Percentiles rank a stretch among this genome's conserved stretches.
phyloP scores from a whole-genome alignment of 169 alveolate genomes.

The Amoebophrya sp. region DNA sequence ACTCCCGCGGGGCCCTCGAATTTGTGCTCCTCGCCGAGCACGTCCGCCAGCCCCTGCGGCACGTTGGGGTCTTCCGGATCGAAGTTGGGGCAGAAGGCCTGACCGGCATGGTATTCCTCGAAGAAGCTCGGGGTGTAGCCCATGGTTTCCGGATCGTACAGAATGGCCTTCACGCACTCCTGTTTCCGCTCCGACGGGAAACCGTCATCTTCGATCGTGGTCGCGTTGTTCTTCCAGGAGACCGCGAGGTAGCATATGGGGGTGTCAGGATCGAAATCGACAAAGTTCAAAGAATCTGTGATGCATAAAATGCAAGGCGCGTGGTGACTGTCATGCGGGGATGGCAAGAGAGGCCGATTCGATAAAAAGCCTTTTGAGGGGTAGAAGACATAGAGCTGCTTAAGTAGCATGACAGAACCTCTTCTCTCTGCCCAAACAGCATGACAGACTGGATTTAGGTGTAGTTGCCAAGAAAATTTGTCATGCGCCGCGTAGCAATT shows the following conservation, averaged over 20 bases:
- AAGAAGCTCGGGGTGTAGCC: background rate
- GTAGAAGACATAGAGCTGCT: too few species aligned
- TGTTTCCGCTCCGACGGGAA: background rate
- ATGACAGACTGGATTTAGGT: too few species aligned
- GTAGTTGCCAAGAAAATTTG: too few species aligned
- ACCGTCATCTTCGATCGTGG: background rate
- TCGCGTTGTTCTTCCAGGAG: background rate
- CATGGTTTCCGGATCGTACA: background rate
- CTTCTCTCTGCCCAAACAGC: too few species aligned
- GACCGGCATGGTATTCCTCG: background rate
- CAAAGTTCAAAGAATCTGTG: too few species aligned
- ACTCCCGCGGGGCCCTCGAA: background rate
- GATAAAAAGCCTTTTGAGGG: too few species aligned
- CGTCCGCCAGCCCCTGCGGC: background rate
- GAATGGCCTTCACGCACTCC: background rate
- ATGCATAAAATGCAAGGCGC: too few species aligned
- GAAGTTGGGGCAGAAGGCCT: background rate
- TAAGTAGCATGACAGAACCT: too few species aligned
- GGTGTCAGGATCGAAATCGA: too few species aligned
- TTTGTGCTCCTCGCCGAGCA: background rate
- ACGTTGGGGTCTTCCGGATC: background rate
- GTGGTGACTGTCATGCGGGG: too few species aligned
- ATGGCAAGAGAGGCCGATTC: too few species aligned
- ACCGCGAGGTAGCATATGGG: background rate
- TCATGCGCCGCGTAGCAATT: too few species aligned